A percentile compares a stretch with the other conserved stretches of the same genome.
phyloP scores from a whole-genome alignment of 2,329 filamentous ascomycete genomes.

The Nemania serpens region DNA sequence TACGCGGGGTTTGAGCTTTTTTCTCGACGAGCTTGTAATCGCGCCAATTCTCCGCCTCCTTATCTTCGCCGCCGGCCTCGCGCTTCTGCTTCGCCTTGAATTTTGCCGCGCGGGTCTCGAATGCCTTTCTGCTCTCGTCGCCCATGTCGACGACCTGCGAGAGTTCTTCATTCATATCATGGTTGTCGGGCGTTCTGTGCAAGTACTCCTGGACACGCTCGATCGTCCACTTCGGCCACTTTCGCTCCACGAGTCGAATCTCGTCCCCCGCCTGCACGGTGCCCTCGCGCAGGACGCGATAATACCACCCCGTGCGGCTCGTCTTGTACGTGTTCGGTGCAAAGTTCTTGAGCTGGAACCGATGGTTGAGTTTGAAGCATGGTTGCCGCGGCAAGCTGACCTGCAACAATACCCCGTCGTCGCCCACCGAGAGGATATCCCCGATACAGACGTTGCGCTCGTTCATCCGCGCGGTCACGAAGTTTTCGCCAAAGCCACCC shows the following conservation, averaged over 20 bases:
- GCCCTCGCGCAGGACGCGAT: conserved; percentile 62
- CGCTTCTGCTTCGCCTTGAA: conserved; percentile 42
- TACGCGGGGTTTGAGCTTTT: conserved; percentile 53
- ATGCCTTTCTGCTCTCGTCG: conserved; percentile 53
- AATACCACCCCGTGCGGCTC: conserved; percentile 69
- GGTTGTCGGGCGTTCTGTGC: conserved; percentile 57
- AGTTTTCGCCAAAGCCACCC: conserved; percentile 68
- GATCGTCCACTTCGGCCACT: conserved; percentile 64
- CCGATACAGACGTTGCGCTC: conserved; percentile 70
- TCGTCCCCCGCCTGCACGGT: conserved; percentile 59
- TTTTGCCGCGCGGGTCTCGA: conserved; percentile 57
- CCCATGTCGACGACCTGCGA: conserved; percentile 56
- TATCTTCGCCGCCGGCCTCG: conserved; percentile 26
- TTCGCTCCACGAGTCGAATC: conserved; percentile 59
- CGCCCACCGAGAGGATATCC: conserved; percentile 53
- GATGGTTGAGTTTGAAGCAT: conserved; percentile 72
- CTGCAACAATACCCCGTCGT: conserved; percentile 57
- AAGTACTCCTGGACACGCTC: conserved; percentile 66
- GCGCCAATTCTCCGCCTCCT: conserved; percentile 45
- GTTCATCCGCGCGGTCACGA: conserved; percentile 62
- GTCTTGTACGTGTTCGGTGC: conserved; percentile 60
- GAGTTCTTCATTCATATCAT: conserved; percentile 57
- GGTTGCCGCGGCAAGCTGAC: conserved; percentile 66
- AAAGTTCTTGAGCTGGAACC: conserved; percentile 67
- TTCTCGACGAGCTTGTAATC: conserved; percentile 56